Evolutionary conservation across 805 yeast genomes (phyloP), one percentile per base, ranked within the genome.

Genomic region (Lipomyces yamadae): DNA sequence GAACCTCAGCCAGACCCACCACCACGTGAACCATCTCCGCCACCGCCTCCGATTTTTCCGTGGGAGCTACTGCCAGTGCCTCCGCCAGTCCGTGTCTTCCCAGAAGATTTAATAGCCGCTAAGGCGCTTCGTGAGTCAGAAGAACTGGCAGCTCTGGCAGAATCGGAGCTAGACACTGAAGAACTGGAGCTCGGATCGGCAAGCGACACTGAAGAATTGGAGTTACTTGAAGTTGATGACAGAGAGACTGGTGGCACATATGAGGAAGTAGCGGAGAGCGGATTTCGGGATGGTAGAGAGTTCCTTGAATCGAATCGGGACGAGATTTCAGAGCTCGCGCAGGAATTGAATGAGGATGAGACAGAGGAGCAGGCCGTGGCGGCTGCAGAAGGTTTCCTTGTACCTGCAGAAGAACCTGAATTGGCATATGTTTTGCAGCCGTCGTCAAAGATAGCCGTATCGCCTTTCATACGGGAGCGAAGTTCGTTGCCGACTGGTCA

Each of bases 11-110:
- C 35, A 10, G 18, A 67, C 29, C 10, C 37, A 57, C 61, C 39
- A 5, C 62, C 42, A n/a, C 61, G 60, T 7, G 65, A 62, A n/a
- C 65, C 57, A 15, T 50, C 64, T 60, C 62, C 67, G 2, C 57
- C 65, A n/a, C 69, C 69, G 1, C 69, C 70, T 42, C 70, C 72
- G 2, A 60, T 70, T 11, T 70, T 70, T 33, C 72, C 72, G 1
- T 70, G 72, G 72, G 72, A 70, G 58, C 13, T 45, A 45, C 57
- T 57, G 8, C 61, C 24, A 3, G 52, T 32, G 2, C 61, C 52
- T 6, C 53, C 64, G 13, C 58, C 70, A 6, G 39, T 57, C 32
- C 71, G 72, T 4, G 37, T 61, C 6, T 70, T 70, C 42, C 68
- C 70, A 11, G 70, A 63, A 34, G 72, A 69, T 29, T 45, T 37